phyloP scores from a whole-genome alignment of 164 flowering plant species.

The Berberis vulgaris region DNA sequence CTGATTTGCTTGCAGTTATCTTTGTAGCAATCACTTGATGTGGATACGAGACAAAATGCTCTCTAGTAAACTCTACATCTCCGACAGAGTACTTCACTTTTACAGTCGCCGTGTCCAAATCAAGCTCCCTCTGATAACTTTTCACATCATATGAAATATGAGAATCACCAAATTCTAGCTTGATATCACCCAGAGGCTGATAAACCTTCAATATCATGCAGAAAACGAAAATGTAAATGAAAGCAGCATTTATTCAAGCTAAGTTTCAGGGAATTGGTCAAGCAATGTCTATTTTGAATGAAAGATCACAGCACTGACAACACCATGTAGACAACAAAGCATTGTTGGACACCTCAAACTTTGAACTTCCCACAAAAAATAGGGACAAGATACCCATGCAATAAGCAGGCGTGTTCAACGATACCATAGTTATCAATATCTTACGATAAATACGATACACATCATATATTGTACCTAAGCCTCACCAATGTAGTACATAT shows the following conservation, averaged over 20 bases:
- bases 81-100: conserved; percentile 50
- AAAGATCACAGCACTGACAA: too few relatives aligned
- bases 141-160: conserved; percentile 36
- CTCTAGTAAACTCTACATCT: conserved; percentile 58
- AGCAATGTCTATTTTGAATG: too few relatives aligned
- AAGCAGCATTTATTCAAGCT: not conserved
- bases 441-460: too few relatives aligned
- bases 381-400: too few relatives aligned
- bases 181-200: conserved; percentile 85
- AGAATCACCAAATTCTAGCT: conserved; percentile 68
- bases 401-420: too few relatives aligned
- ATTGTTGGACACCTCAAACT: too few relatives aligned
- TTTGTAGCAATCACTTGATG: conserved; percentile 75
- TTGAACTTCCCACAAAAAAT: too few relatives aligned
- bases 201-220: conserved; percentile 50
- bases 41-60: conserved; percentile 73
- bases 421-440: too few relatives aligned
- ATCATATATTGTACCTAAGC: too few relatives aligned
- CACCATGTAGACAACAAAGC: too few relatives aligned
- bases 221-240: not conserved
- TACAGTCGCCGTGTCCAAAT: conserved; percentile 73
- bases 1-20: conserved; percentile 59
- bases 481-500: too few relatives aligned
- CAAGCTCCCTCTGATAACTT: conserved; percentile 71
- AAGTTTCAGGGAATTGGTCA: too few relatives aligned